Base-by-base conservation (phyloP, 352 stramenopile genomes). In the Globisporangium rhizosaccharum region DNA sequence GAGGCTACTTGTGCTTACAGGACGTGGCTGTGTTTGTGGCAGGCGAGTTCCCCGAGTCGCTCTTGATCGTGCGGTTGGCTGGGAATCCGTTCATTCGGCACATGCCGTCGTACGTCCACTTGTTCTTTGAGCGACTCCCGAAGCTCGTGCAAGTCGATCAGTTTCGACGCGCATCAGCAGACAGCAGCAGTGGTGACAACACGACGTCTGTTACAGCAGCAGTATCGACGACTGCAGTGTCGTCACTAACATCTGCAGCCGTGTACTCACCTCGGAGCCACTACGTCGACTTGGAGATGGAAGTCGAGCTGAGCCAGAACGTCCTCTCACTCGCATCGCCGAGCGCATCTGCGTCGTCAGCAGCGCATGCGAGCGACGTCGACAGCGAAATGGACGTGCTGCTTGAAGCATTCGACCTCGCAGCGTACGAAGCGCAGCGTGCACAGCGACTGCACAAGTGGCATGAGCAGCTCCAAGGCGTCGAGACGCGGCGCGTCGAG, bases 71-170 rank as follows among this genome's bases (percentile, higher is more conserved):
- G 0, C 66, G 76, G 10, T 59, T 90, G 2, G 62, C 68, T 11
- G 78, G 72, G 4, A 90, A 90, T 53, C 78, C 78, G 23, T 88
- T 88, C 55, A 59, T 78, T 2, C 62, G 66, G 7, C 70, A 79
- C 63, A 85, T 78, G 62, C 80, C 78, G 9, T 64, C 68, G 14
- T 88, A 88, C 53, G 77, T 75, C 28, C 64, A 76, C 33, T 59
- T 82, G 8, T 75, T 88, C 57, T 90, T 90, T 41, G 75, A 87
- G 48, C 61, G 64, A 36, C 59, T 90, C n/a, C 77, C 80, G 17
- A 81, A 79, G 33, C 65, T 90, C 3, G 65, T 80, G 15, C 72
- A 88, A 37, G 66, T 90, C 44, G 76, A 88, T 28, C 68, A 82
- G 14, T 76, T 76, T 39, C 75, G 75, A 47, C 76, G 76, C 17